Evolutionary conservation across 345 rosid genomes (phyloP).

Genomic region (Brassica carinata): DNA sequence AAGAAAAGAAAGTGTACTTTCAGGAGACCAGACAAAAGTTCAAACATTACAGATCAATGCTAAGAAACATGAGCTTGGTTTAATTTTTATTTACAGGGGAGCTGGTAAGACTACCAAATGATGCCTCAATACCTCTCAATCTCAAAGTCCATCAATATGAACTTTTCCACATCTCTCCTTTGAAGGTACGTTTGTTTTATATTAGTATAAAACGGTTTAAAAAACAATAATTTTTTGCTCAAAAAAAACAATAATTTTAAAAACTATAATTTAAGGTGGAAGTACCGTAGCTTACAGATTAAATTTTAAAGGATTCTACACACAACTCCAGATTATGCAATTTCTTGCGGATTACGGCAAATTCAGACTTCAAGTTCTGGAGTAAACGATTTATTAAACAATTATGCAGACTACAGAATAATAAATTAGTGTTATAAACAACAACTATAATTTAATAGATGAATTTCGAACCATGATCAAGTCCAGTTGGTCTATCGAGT

Average conservation of each 20-base stretch:
- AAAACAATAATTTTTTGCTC: not conserved
- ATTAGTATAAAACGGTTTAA: too few relatives aligned
- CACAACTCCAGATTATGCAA: too few relatives aligned
- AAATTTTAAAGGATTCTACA: too few relatives aligned
- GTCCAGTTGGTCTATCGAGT: constrained; percentile 69
- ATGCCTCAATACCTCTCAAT: constrained; percentile 76
- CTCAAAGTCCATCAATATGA: constrained; percentile 82
- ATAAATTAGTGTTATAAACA: too few relatives aligned
- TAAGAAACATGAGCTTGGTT: not conserved
- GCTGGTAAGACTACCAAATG: constrained; percentile 64
- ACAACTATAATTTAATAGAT: not conserved
- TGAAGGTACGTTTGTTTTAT: constrained; percentile 49
- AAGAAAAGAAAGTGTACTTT: not conserved
- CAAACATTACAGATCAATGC: not conserved
- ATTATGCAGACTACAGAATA: too few relatives aligned
- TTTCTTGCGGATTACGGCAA: too few relatives aligned
- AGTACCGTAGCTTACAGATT: too few relatives aligned
- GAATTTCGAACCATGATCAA: constrained; percentile 59
- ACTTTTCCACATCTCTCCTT: constrained; percentile 79
- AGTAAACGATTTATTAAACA: too few relatives aligned
- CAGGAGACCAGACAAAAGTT: not conserved
- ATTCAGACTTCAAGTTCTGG: too few relatives aligned
- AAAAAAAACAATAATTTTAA: too few relatives aligned
- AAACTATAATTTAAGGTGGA: too few relatives aligned
- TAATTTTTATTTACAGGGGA: constrained; percentile 57